A percentile compares a stretch with the other conserved stretches of the same genome.
Evolutionary conservation across 1,284 basidiomycete species (phyloP).

Genomic region (Hymenochaete sp.): DNA sequence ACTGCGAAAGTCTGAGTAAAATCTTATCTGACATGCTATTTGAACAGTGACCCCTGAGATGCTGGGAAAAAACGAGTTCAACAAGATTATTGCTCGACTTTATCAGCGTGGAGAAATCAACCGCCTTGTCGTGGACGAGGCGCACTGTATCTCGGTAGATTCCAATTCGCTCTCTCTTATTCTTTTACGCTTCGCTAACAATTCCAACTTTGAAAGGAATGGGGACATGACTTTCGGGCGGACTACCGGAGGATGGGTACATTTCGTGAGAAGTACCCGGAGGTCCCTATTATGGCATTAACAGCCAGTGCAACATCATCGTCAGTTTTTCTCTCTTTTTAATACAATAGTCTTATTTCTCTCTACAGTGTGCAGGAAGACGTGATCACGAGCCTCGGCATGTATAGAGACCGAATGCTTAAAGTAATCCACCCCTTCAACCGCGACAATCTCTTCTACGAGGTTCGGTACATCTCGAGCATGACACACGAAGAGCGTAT

Average conservation of each 20-base stretch:
- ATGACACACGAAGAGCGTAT: conserved; percentile 43
- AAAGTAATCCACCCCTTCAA: conserved; percentile 74
- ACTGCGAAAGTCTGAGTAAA: not conserved
- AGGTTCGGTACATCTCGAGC: conserved; percentile 55
- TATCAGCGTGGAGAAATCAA: conserved; percentile 52
- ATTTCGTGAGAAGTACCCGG: conserved; percentile 60
- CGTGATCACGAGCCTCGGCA: conserved; percentile 56
- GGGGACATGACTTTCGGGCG: conserved; percentile 74
- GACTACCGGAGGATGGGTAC: conserved; percentile 66
- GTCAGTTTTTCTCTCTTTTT: conserved; percentile 30
- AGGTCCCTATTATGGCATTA: conserved; percentile 77
- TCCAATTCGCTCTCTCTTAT: conserved; percentile 10
- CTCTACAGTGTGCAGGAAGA: conserved; percentile 56
- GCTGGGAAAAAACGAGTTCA: conserved; percentile 48
- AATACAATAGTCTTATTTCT: conserved; percentile 6
- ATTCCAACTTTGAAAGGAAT: conserved; percentile 66
- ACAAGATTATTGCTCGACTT: conserved; percentile 40
- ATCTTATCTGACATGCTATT: not conserved
- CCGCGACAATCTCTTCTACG: conserved; percentile 73
- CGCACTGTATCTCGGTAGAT: conserved; percentile 74
- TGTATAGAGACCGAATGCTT: conserved; percentile 48
- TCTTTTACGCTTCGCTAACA: too few relatives aligned
- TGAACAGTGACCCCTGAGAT: conserved; percentile 70
- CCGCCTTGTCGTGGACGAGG: conserved; percentile 77
- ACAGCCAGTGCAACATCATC: conserved; percentile 65